phyloP scores from a whole-genome alignment of 1,139 yeast species.

The Yamadazyma triangularis region DNA sequence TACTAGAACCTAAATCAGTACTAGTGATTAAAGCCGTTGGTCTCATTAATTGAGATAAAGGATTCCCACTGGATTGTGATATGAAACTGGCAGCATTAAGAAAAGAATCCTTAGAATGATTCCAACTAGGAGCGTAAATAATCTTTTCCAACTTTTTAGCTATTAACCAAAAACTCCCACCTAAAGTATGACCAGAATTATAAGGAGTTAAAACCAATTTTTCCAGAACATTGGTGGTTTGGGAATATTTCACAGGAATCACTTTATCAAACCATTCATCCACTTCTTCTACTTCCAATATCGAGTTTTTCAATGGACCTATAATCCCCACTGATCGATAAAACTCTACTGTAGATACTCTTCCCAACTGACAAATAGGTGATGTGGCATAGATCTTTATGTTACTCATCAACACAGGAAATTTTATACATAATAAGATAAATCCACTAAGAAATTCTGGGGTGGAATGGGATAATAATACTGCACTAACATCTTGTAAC shows the following conservation, averaged over 20 bases:
- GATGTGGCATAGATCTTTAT: slow-evolving; percentile 83
- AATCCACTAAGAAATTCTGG: slow-evolving; percentile 79
- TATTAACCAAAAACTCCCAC: slow-evolving; percentile 87
- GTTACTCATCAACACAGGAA: slow-evolving; percentile 55
- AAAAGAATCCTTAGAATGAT: slow-evolving; percentile 85
- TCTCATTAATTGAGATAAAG: slow-evolving; percentile 61
- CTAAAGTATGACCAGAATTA: slow-evolving; percentile 90
- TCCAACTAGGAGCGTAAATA: slow-evolving; percentile 91
- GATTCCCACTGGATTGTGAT: slow-evolving; percentile 39
- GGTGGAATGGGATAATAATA: slow-evolving; percentile 83
- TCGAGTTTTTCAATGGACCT: slow-evolving; percentile 65
- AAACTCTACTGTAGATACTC: slow-evolving; percentile 77
- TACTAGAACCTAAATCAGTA: slow-evolving; percentile 62
- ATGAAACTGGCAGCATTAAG: slow-evolving; percentile 76
- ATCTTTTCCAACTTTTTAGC: slow-evolving; percentile 72
- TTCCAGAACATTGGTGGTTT: slow-evolving; percentile 62
- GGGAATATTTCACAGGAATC: slow-evolving; percentile 70
- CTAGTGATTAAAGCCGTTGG: slow-evolving; percentile 86
- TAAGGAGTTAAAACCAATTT: slow-evolving; percentile 68
- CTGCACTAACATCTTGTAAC: slow-evolving; percentile 54
- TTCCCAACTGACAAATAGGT: slow-evolving; percentile 83
- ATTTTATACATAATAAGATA: slow-evolving; percentile 57
- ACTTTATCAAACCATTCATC: slow-evolving; percentile 76
- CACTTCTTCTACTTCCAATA: slow-evolving; percentile 67
- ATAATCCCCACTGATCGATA: slow-evolving; percentile 69